Evolutionary conservation across 106 monocot genomes (phyloP), one percentile per base, ranked within the genome.

Genomic region (Allium sativum): DNA sequence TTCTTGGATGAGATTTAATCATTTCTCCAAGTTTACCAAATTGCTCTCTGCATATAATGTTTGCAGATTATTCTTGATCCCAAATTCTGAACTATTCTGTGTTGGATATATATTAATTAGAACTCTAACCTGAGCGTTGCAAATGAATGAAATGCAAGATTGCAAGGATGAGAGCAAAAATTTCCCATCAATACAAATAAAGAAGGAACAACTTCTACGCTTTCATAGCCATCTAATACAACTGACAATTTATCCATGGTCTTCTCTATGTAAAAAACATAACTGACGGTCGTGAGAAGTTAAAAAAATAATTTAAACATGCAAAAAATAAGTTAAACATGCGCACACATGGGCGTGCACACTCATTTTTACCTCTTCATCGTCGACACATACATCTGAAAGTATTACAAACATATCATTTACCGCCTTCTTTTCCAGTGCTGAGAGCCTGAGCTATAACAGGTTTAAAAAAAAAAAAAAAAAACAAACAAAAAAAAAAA

Each of bases 401-500:
- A 98, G 84, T 44, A 98, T 71, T 7, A 98, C 98, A 83, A 98
- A 98, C 98, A 92, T 98, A 57, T 98, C 91, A 79, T 98, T 88
- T 20, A 92, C 84, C 12, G 98, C 82, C 60, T 85, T 92, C 78
- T 98, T 88, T 61, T 98, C 96, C 53, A 88, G 54, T 40, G 20
- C 60, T 66, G 80, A 78, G 18, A 92, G 56, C 67, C 92, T 82
- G 61, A 80, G 65, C 98, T 98, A 61, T 64, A 67, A 61, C 59
- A 52, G 21, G 67, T 52, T 43, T 40, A 67, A 19, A 11, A 40
- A 48, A n/a, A 64, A 55, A 69, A 61, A 7, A 12, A 17, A 41
- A 51, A 48, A 65, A 51, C 17, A 8, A 22, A n/a, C 44, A 10
- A 14, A 48, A 20, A 42, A 20, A 61, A 1, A 46, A 21, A 61